Evolutionary conservation across 257 asterid species (phyloP).

Genomic region (Capsicum rhomboideum): DNA sequence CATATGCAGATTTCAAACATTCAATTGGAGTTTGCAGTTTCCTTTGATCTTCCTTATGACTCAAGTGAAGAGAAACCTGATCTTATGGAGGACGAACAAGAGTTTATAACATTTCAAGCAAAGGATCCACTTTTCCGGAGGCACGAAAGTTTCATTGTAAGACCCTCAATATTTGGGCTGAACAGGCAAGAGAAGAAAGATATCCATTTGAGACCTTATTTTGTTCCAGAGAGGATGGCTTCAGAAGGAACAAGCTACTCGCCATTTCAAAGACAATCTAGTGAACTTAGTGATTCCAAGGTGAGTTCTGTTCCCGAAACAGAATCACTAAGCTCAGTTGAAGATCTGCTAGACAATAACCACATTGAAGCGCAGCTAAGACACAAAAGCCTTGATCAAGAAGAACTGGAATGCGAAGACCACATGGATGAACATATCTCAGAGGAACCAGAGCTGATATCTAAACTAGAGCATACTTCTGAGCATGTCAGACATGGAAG

Average conservation of each 20-base stretch:
- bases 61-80: constrained; percentile 79
- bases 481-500: constrained; percentile 63
- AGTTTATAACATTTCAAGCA: constrained; percentile 34
- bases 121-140: constrained; percentile 55
- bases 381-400: neutral
- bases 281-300: constrained; percentile 80
- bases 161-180: constrained; percentile 53
- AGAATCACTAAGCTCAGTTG: constrained; percentile 58
- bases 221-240: constrained; percentile 43
- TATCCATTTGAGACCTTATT: constrained; percentile 54
- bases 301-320: constrained; percentile 69
- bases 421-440: constrained; percentile 22
- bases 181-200: constrained; percentile 44
- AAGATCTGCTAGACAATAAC: constrained; percentile 35
- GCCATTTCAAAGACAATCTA: constrained; percentile 50
- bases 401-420: constrained; percentile 6
- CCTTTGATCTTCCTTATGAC: constrained; percentile 82
- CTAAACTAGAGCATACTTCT: constrained; percentile 28
- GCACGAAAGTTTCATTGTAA: constrained; percentile 61
- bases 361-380: constrained; percentile 25
- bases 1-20: neutral
- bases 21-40: too few species aligned
- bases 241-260: constrained; percentile 56
- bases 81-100: constrained; percentile 67
- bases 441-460: constrained; percentile 22